These are phyloP conservation scores for Cyclanthera cordifolia DNA, from an alignment of 306 rosid species.

Conservation along the genomic window DNA sequence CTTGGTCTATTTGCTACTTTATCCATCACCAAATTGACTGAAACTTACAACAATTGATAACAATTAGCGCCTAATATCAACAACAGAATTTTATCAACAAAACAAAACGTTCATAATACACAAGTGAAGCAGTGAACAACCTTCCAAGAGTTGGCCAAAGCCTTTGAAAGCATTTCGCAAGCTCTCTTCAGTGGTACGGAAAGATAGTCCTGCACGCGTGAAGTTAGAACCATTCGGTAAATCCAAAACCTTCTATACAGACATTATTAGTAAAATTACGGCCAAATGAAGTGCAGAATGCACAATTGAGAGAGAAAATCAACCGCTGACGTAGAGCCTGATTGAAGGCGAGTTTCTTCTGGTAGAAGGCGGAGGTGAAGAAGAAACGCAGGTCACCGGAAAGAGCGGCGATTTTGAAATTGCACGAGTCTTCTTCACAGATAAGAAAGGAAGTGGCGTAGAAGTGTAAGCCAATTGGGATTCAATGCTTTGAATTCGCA, in stretches of 20 bases:
- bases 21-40: conserved; percentile 94
- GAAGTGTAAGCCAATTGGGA: background rate
- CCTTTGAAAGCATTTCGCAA: conserved; percentile 57
- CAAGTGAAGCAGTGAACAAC: conserved; percentile 22
- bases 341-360: conserved; percentile 26
- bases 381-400: conserved; percentile 27
- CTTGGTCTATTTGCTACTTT: conserved; percentile 81
- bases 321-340: conserved; percentile 79
- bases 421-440: background rate
- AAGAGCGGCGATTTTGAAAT: background rate
- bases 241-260: background rate
- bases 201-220: conserved; percentile 58
- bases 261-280: background rate
- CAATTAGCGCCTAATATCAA: background rate
- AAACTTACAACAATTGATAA: background rate
- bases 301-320: conserved; percentile 15
- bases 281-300: background rate
- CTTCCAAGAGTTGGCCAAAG: conserved; percentile 74
- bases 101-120: background rate
- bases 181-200: conserved; percentile 78
- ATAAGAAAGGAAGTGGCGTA: conserved; percentile 5
- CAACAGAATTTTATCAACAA: background rate
- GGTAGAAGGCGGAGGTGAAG: conserved; percentile 31
- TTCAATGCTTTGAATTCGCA: background rate
- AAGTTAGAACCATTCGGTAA: background rate